phyloP scores from a whole-genome alignment of 176 grass and related monocot species.

The Avena eriantha region DNA sequence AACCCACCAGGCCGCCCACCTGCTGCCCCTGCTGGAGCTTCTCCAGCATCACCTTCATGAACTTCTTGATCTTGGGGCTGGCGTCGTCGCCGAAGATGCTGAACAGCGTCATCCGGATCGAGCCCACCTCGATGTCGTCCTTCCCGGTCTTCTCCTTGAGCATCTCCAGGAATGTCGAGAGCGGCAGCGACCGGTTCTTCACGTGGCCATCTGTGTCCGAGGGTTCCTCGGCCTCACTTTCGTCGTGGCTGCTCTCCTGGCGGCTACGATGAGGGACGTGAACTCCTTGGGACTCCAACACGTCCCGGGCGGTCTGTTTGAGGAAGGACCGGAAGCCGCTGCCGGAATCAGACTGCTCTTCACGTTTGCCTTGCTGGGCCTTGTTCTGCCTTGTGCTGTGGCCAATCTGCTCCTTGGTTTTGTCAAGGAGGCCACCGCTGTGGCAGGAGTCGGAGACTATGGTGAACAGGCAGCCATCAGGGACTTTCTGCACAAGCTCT shows the following conservation, averaged over 20 bases:
- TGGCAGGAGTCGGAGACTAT: constrained; percentile 90
- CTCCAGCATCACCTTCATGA: constrained; percentile 70
- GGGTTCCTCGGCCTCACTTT: background rate
- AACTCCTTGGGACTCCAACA: constrained; percentile 51
- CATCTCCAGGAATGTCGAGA: constrained; percentile 78
- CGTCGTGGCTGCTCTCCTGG: constrained; percentile 5
- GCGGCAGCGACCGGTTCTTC: constrained; percentile 67
- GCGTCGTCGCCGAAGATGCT: constrained; percentile 81
- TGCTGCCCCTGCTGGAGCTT: constrained; percentile 58
- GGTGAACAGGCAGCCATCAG: constrained; percentile 69
- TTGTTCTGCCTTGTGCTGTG: constrained; percentile 60
- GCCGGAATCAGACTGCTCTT: constrained; percentile 26
- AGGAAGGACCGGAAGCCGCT: constrained; percentile 48
- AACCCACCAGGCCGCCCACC: constrained; percentile 41
- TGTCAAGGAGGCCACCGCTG: constrained; percentile 83
- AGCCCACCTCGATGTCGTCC: constrained; percentile 77
- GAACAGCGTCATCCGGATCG: constrained; percentile 84
- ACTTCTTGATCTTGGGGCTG: constrained; percentile 88
- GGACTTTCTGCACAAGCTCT: constrained; percentile 71
- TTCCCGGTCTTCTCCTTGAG: constrained; percentile 73
- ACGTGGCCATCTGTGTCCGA: background rate
- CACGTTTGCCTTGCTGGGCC: constrained; percentile 28
- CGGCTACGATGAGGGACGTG: constrained; percentile 41
- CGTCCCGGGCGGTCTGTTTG: constrained; percentile 36
- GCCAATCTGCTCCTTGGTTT: constrained; percentile 91